These are phyloP conservation scores for Fusarium nematophilum DNA, from an alignment of 2,329 filamentous ascomycete species.

Conservation along the genomic window DNA sequence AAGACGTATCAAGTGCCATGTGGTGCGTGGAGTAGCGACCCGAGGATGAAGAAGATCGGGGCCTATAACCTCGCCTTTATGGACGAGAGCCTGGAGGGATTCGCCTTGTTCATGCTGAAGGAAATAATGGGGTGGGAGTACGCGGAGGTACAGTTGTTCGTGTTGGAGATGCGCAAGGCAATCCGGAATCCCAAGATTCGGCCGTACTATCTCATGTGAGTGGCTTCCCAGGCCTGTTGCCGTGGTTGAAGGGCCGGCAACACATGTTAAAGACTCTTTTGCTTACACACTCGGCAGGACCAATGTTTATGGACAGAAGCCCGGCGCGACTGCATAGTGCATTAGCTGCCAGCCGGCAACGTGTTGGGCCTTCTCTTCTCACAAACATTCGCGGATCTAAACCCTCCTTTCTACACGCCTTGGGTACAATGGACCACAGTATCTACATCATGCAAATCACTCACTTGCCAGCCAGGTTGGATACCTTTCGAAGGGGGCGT, in stretches of 20 bases:
- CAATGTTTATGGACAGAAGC: conserved; percentile 6
- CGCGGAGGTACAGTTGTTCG: conserved; percentile 13
- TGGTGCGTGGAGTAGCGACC: conserved; percentile 5
- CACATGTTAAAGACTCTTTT: too few relatives aligned
- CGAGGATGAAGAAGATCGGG: conserved; percentile 8
- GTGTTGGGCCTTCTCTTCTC: too few relatives aligned
- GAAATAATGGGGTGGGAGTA: conserved; percentile 26
- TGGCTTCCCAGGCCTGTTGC: not conserved
- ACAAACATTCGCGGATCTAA: too few relatives aligned
- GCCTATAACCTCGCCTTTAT: not conserved
- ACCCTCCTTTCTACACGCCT: too few relatives aligned
- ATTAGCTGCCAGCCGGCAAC: too few relatives aligned
- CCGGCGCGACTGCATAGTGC: not conserved
- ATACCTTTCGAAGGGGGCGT: too few relatives aligned
- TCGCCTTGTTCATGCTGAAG: conserved; percentile 19
- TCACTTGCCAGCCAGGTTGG: too few relatives aligned
- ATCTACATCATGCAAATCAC: too few relatives aligned
- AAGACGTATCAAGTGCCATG: conserved; percentile 28
- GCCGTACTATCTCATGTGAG: conserved; percentile 5
- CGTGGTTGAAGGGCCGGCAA: too few relatives aligned
- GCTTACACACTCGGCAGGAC: conserved; percentile 1
- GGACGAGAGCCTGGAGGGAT: conserved; percentile 21
- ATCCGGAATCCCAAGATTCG: conserved; percentile 9
- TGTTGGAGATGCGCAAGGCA: conserved; percentile 23
- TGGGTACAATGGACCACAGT: not conserved